phyloP scores from a whole-genome alignment of 164 flowering plant genomes.

The Vitis rotundifolia region DNA sequence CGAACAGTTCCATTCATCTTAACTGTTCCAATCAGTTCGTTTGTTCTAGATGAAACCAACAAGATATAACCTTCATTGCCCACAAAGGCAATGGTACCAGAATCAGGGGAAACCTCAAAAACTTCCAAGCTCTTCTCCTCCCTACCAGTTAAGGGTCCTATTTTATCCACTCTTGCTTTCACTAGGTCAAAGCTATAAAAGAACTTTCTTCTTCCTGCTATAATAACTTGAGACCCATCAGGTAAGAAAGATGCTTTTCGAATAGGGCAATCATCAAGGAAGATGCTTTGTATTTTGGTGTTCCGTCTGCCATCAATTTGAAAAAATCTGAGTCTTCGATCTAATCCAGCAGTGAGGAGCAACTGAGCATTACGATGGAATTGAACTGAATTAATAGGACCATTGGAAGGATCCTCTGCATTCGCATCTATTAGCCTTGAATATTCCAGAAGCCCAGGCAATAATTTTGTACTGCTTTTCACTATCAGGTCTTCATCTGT shows the following conservation, averaged over 20 bases:
- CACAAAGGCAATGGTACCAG: constrained; percentile 75
- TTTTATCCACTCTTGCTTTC: constrained; percentile 67
- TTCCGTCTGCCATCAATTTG: constrained; percentile 93
- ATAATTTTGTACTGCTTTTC: constrained; percentile 54
- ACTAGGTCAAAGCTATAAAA: constrained; percentile 84
- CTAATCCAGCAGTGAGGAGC: constrained; percentile 85
- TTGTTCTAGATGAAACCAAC: constrained; percentile 80
- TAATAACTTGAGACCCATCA: constrained; percentile 85
- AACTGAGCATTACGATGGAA: constrained; percentile 86
- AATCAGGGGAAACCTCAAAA: constrained; percentile 91
- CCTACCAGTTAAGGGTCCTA: constrained; percentile 82
- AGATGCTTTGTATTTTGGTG: constrained; percentile 71
- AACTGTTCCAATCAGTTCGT: constrained; percentile 80
- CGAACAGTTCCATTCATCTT: constrained; percentile 95
- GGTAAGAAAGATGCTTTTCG: constrained; percentile 74
- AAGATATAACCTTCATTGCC: constrained; percentile 92
- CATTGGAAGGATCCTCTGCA: constrained; percentile 66
- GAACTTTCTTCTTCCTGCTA: constrained; percentile 88
- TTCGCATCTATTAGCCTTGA: constrained; percentile 77
- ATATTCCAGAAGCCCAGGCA: constrained; percentile 76
- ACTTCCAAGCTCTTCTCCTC: constrained; percentile 91
- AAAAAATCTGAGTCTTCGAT: constrained; percentile 67
- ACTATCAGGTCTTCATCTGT: constrained; percentile 72
- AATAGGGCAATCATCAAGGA: constrained; percentile 86
- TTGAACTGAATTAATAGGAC: constrained; percentile 73